A percentile compares a stretch with the other conserved stretches of the same genome.
Conservation (phyloP, 2,329 filamentous ascomycete species). For the Hyphodiscus sp. region DNA sequence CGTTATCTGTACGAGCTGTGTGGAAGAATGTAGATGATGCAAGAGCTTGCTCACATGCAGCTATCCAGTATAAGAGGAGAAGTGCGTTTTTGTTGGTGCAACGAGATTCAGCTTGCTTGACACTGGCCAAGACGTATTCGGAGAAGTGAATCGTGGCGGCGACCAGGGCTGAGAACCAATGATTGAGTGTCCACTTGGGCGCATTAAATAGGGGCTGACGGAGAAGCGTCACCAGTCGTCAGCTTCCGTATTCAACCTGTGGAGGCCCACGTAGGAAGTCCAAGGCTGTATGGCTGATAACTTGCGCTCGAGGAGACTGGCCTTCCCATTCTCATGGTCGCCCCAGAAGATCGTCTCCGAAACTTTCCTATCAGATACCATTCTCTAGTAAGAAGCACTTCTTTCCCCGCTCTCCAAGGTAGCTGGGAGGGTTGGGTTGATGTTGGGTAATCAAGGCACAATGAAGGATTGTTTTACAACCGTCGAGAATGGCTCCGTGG, state of each 20-base stretch:
- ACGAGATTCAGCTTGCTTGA: not conserved
- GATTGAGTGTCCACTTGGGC: not conserved
- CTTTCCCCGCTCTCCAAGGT: too few species aligned
- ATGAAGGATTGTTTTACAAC: too few species aligned
- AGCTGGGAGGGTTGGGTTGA: too few species aligned
- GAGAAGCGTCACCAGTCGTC: too few species aligned
- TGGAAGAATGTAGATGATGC: not conserved
- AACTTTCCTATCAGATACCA: conserved; percentile 31
- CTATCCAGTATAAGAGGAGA: not conserved
- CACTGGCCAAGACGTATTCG: not conserved
- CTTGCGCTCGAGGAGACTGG: too few species aligned
- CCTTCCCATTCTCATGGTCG: too few species aligned
- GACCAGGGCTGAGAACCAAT: not conserved
- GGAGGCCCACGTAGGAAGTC: too few species aligned
- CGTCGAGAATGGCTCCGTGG: not conserved
- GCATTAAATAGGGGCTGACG: not conserved
- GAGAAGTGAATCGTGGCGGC: not conserved
- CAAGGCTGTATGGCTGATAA: too few species aligned
- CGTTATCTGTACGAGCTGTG: not conserved
- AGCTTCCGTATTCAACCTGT: too few species aligned
- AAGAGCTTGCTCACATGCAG: not conserved
- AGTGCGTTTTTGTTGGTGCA: not conserved
- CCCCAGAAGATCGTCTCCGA: too few species aligned
- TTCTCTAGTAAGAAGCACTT: too few species aligned
- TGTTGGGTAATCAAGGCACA: too few species aligned